Evolutionary conservation across 495 filamentous ascomycete species (phyloP).

Genomic region (Copromyces sp.): DNA sequence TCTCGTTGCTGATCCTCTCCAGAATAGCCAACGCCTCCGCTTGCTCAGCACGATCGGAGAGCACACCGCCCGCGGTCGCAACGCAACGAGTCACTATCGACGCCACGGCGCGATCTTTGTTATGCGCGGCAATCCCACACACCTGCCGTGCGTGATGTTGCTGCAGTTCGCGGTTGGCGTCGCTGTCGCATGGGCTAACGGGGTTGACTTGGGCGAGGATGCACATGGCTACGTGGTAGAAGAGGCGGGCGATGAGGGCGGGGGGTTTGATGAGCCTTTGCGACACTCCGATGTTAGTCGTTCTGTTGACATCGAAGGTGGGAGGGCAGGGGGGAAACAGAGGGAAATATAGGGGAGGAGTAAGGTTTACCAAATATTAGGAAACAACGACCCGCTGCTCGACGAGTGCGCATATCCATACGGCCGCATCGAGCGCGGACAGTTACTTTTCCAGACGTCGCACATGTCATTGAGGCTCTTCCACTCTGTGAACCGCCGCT

Average conservation of each 20-base stretch:
- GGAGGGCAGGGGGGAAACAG: too few species aligned
- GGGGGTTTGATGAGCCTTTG: conserved; percentile 71
- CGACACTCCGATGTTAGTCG: conserved; percentile 7
- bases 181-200: conserved; percentile 33
- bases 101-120: conserved; percentile 69
- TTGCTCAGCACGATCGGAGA: conserved; percentile 61
- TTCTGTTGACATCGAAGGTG: neutral
- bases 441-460: conserved; percentile 66
- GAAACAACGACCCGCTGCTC: conserved; percentile 61
- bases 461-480: conserved; percentile 60
- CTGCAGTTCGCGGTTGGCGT: conserved; percentile 60
- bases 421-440: conserved; percentile 80
- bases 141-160: conserved; percentile 66
- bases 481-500: conserved; percentile 68
- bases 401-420: conserved; percentile 67
- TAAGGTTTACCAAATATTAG: conserved; percentile 66
- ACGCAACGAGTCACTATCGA: conserved; percentile 70
- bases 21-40: conserved; percentile 75
- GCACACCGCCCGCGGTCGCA: conserved; percentile 64
- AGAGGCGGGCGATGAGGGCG: conserved; percentile 71
- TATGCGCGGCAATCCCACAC: conserved; percentile 80
- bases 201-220: conserved; percentile 77
- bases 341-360: neutral
- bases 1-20: conserved; percentile 61
- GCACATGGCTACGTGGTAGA: conserved; percentile 80